Percentiles rank a stretch among this genome's conserved stretches.
Conservation (phyloP, 2,329 filamentous ascomycete genomes). For the Aspergillus sp. region DNA sequence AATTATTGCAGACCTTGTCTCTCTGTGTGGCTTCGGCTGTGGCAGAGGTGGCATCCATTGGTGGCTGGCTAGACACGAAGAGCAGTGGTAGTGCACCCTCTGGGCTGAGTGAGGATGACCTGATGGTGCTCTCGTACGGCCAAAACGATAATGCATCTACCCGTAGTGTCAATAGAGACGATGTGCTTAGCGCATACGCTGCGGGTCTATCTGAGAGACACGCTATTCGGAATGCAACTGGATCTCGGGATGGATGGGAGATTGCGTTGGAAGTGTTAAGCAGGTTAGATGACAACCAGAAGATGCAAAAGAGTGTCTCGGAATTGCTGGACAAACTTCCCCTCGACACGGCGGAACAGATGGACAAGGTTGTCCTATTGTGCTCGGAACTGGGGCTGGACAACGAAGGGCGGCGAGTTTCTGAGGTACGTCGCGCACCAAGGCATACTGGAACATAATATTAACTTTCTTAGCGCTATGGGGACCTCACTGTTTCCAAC, state of each 20-base stretch:
- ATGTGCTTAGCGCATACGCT: conserved; percentile 75
- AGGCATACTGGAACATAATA: not conserved
- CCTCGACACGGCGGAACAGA: conserved; percentile 66
- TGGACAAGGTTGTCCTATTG: conserved; percentile 79
- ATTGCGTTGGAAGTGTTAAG: conserved; percentile 79
- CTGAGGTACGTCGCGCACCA: conserved; percentile 63
- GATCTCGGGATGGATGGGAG: conserved; percentile 76
- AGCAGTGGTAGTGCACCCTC: conserved; percentile 58
- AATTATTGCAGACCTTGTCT: conserved; percentile 76
- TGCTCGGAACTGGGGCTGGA: conserved; percentile 76
- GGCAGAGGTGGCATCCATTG: conserved; percentile 79
- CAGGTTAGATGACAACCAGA: conserved; percentile 71
- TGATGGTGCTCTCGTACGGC: conserved; percentile 76
- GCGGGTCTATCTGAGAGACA: conserved; percentile 53
- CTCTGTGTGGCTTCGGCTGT: conserved; percentile 74
- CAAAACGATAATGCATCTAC: conserved; percentile 51
- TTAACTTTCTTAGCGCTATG: conserved; percentile 65
- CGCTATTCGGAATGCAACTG: conserved; percentile 33
- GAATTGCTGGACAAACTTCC: conserved; percentile 72
- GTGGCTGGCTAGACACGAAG: conserved; percentile 73
- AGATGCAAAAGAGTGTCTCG: conserved; percentile 71
- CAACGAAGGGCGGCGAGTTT: conserved; percentile 75
- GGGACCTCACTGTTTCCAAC: conserved; percentile 70
- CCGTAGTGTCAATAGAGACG: conserved; percentile 69
- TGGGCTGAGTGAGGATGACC: conserved; percentile 73